These are phyloP conservation scores for Chlorella vulgaris DNA, from an alignment of 139 green algal genomes.

Conservation along the genomic window DNA sequence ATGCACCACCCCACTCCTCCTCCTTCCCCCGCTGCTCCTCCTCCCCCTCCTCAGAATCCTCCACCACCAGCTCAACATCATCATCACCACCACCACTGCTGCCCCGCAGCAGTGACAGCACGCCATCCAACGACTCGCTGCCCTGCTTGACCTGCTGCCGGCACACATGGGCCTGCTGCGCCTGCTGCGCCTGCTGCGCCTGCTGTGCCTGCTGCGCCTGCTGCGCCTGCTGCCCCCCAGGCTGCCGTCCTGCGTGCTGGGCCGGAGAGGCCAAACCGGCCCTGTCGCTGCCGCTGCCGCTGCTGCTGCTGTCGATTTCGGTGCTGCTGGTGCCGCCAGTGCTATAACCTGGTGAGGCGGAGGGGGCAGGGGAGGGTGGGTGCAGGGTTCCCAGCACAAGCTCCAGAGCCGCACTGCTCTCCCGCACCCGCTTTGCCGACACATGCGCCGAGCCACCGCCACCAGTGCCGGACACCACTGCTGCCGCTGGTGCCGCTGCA, in stretches of 20 bases:
- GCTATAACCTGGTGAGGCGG: background rate
- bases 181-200: background rate
- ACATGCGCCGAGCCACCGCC: background rate
- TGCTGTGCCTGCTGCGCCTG: background rate
- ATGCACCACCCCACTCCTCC: background rate
- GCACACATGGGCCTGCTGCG: background rate
- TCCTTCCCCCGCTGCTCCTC: background rate
- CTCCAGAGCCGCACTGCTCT: slow-evolving; percentile 12
- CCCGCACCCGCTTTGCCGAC: background rate
- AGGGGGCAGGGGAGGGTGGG: background rate
- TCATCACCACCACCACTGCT: background rate
- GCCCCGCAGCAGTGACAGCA: slow-evolving; percentile 4
- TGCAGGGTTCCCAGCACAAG: slow-evolving; percentile 8
- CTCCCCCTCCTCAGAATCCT: background rate
- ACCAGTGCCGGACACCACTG: background rate
- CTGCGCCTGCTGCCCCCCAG: background rate
- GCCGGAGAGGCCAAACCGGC: too few species aligned
- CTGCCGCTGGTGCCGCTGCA: background rate
- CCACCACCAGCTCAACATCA: background rate
- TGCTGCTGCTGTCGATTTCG: background rate
- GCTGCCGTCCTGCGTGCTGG: too few species aligned
- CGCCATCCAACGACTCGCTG: slow-evolving; percentile 3
- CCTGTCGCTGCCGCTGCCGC: background rate
- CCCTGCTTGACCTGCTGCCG: slow-evolving; percentile 8
- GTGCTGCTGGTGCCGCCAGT: background rate